Percentiles rank a stretch among this genome's conserved stretches.
phyloP scores from a whole-genome alignment of 371 early-diverging fungal species.

The Choanephora cucurbitarum region DNA sequence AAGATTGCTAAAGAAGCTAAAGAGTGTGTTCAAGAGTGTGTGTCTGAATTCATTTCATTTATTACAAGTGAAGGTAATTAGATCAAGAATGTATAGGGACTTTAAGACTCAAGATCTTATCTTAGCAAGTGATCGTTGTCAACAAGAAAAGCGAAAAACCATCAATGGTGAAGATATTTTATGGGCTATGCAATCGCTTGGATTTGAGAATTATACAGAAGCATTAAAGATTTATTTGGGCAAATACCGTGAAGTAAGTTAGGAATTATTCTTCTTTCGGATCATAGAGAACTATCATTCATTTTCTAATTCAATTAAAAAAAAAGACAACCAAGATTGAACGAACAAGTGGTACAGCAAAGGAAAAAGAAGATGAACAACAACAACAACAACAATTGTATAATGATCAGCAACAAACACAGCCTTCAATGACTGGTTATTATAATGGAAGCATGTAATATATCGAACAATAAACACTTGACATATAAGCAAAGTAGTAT shows the following conservation, averaged over 20 bases:
- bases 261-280: too few species aligned
- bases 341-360: constrained; percentile 48
- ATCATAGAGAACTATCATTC: too few species aligned
- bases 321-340: constrained; percentile 67
- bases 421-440: constrained; percentile 13
- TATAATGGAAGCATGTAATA: constrained; percentile 26
- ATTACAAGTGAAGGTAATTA: constrained; percentile 92
- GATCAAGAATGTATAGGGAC: too few species aligned
- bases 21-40: constrained; percentile 98
- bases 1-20: constrained; percentile 99
- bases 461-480: too few species aligned
- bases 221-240: constrained; percentile 90
- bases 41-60: constrained; percentile 99
- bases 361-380: constrained; percentile 48
- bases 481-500: too few species aligned
- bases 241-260: constrained; percentile 85
- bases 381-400: constrained; percentile 14
- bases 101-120: too few species aligned
- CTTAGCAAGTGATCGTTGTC: constrained; percentile 94
- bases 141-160: constrained; percentile 97
- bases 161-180: constrained; percentile 99
- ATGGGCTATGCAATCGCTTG: constrained; percentile 98
- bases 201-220: constrained; percentile 98
- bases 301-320: too few species aligned
- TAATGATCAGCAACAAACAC: constrained; percentile 14